A percentile compares a stretch with the other conserved stretches of the same genome.
Conservation (phyloP, 768 basidiomycete species). For the Mycena haematopus region DNA sequence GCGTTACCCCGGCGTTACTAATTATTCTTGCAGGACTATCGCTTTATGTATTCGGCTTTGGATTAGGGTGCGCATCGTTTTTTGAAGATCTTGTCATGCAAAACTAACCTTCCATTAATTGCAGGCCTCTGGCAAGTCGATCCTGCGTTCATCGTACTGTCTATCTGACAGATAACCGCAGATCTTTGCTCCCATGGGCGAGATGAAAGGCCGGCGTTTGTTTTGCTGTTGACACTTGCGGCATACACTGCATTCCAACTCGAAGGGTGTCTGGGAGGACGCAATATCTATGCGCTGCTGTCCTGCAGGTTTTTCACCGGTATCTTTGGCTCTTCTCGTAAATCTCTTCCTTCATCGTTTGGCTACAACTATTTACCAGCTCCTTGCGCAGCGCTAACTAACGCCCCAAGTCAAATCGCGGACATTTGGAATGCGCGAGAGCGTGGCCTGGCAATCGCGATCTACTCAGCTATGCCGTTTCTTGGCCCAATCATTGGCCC, state of each 20-base stretch:
- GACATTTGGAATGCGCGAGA: slow-evolving; percentile 68
- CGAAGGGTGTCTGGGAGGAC: slow-evolving; percentile 54
- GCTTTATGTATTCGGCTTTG: slow-evolving; percentile 69
- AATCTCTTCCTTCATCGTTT: slow-evolving; percentile 28
- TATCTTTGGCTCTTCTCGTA: slow-evolving; percentile 63
- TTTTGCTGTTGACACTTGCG: slow-evolving; percentile 60
- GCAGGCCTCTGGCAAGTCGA: slow-evolving; percentile 19
- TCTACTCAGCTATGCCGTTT: slow-evolving; percentile 65
- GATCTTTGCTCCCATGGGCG: slow-evolving; percentile 65
- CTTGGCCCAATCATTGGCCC: slow-evolving; percentile 69
- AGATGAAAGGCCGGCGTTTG: slow-evolving; percentile 58
- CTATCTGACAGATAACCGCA: slow-evolving; percentile 44
- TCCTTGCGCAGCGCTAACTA: slow-evolving; percentile 54
- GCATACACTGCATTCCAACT: slow-evolving; percentile 61
- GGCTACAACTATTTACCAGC: background rate
- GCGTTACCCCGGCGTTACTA: too few relatives aligned
- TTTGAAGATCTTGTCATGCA: background rate
- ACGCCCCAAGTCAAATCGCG: slow-evolving; percentile 61
- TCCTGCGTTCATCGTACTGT: background rate
- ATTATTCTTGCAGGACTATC: slow-evolving; percentile 43
- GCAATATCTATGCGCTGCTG: slow-evolving; percentile 54
- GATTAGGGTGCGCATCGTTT: slow-evolving; percentile 50
- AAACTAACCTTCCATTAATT: background rate
- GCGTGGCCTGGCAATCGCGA: slow-evolving; percentile 61
- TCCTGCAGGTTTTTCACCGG: slow-evolving; percentile 63